phyloP scores from a whole-genome alignment of 129 eudicot genomes.

The Flaveria bidentis region DNA sequence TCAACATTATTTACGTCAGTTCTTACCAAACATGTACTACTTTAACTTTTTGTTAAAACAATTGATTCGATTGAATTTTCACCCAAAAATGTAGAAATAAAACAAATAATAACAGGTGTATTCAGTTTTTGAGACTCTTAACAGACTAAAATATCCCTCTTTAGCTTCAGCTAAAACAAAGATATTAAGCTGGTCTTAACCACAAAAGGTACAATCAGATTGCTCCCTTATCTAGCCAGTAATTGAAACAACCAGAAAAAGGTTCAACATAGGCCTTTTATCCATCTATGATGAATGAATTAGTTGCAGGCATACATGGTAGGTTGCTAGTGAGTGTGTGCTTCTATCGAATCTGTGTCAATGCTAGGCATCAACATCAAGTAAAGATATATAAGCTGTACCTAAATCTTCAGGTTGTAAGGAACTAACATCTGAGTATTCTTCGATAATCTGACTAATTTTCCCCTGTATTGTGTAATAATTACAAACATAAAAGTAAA shows the following conservation, averaged over 20 bases:
- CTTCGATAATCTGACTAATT: slow-evolving; percentile 36
- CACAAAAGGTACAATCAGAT: neutral
- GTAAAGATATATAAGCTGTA: slow-evolving; percentile 14
- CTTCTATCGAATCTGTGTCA: neutral
- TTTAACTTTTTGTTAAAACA: neutral
- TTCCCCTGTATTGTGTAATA: slow-evolving; percentile 39
- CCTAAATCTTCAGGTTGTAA: slow-evolving; percentile 53
- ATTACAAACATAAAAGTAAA: neutral
- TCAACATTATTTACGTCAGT: too few relatives aligned
- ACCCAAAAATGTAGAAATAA: neutral
- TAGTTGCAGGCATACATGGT: neutral
- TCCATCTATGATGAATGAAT: neutral
- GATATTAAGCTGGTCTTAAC: neutral
- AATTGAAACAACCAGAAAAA: too few relatives aligned
- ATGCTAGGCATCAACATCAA: neutral
- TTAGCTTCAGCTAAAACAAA: neutral
- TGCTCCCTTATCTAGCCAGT: neutral
- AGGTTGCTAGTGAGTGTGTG: neutral
- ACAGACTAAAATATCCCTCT: neutral
- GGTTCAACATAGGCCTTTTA: neutral
- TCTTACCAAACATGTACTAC: too few relatives aligned
- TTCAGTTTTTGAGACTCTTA: neutral
- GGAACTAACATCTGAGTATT: slow-evolving; percentile 40
- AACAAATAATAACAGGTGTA: neutral
- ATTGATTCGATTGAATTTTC: neutral